Conservation (phyloP, 2,329 filamentous ascomycete species). For the Diaporthe nobilis region DNA sequence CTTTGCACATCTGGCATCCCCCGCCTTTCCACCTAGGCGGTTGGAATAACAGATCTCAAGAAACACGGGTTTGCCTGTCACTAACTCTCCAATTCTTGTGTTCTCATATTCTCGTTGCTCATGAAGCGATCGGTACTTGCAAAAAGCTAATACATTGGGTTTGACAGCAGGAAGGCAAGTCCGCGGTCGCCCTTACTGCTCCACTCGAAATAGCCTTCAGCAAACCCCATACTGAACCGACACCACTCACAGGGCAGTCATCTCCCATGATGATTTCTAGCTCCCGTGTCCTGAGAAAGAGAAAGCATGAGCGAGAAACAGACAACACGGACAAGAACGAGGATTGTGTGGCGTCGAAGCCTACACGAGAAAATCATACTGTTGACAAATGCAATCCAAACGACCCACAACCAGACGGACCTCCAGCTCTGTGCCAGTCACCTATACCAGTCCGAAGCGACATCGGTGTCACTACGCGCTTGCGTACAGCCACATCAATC, state of each 20-base stretch:
- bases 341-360: neutral
- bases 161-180: neutral
- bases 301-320: neutral
- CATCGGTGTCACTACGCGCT: neutral
- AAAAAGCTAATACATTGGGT: neutral
- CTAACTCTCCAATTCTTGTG: neutral
- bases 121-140: neutral
- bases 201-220: neutral
- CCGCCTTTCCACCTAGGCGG: neutral
- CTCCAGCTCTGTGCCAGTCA: neutral
- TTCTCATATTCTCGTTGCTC: neutral
- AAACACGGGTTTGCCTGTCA: too few species aligned
- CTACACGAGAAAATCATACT: neutral
- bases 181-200: neutral
- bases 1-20: neutral
- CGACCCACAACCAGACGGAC: neutral
- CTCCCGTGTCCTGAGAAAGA: neutral
- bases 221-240: neutral
- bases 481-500: neutral
- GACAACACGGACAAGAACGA: neutral
- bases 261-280: neutral
- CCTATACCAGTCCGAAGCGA: neutral
- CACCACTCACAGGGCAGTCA: neutral
- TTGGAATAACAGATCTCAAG: neutral
- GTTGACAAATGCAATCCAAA: neutral